Percentiles rank a stretch among this genome's conserved stretches.
phyloP scores from a whole-genome alignment of 306 rosid species.

The Malus orientalis region DNA sequence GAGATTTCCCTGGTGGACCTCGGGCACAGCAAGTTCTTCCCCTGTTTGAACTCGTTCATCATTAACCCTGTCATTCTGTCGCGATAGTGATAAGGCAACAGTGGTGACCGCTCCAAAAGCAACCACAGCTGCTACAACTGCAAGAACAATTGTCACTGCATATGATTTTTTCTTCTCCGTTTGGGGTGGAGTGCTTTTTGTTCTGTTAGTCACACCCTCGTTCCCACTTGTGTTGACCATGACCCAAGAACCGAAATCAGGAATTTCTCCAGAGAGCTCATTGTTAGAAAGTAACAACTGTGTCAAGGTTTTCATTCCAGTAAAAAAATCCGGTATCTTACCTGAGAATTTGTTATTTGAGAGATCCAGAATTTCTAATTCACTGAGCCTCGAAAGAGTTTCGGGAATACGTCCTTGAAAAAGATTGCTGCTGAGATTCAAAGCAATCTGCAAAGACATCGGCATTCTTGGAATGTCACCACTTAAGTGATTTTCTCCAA shows the following conservation, averaged over 20 bases:
- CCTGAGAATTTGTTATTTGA: slow-evolving; percentile 70
- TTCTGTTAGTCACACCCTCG: background rate
- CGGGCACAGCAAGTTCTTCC: slow-evolving; percentile 38
- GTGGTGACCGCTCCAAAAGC: slow-evolving; percentile 27
- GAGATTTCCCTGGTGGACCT: slow-evolving; percentile 39
- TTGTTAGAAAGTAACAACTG: slow-evolving; percentile 51
- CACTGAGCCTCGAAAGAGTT: slow-evolving; percentile 8
- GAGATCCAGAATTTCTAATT: slow-evolving; percentile 69
- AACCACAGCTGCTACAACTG: slow-evolving; percentile 42
- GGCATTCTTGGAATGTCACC: slow-evolving; percentile 68
- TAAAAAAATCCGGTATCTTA: slow-evolving; percentile 29
- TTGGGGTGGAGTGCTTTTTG: background rate
- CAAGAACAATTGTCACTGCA: slow-evolving; percentile 28
- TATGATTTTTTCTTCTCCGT: slow-evolving; percentile 20
- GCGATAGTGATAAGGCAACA: slow-evolving; percentile 30
- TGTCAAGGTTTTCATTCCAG: slow-evolving; percentile 28
- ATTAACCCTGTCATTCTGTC: slow-evolving; percentile 40
- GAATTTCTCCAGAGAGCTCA: slow-evolving; percentile 44
- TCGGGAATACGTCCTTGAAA: slow-evolving; percentile 52
- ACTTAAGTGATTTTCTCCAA: slow-evolving; percentile 49
- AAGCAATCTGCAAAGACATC: slow-evolving; percentile 31
- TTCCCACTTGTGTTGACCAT: slow-evolving; percentile 5
- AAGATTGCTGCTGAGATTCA: slow-evolving; percentile 73
- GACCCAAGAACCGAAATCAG: background rate
- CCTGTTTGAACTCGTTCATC: slow-evolving; percentile 27